phyloP scores from a whole-genome alignment of 192 early-diverging fungal genomes.

The Phycomyces blakesleeanus region DNA sequence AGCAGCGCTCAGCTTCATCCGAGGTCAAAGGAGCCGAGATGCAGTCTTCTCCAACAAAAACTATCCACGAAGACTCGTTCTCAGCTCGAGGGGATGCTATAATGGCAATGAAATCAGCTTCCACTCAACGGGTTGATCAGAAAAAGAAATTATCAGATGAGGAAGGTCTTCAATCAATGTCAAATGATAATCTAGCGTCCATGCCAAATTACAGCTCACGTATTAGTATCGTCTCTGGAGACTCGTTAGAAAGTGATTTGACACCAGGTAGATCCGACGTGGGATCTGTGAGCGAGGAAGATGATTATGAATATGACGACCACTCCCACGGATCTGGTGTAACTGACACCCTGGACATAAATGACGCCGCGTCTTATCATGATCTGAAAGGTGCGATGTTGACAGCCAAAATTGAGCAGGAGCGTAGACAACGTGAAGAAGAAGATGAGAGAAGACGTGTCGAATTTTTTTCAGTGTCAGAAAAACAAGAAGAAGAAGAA shows the following conservation, averaged over 20 bases:
- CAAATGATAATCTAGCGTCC: too few relatives aligned
- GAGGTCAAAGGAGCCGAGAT: not conserved
- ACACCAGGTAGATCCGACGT: slow-evolving; percentile 21
- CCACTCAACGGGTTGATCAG: too few relatives aligned
- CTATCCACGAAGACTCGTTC: not conserved
- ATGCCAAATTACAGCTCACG: not conserved
- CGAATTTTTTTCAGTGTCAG: slow-evolving; percentile 10
- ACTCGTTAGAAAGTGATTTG: slow-evolving; percentile 29
- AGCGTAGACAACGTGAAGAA: slow-evolving; percentile 20
- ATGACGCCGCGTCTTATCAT: not conserved
- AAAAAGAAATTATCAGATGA: too few relatives aligned
- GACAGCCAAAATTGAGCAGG: not conserved
- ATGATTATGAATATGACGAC: slow-evolving; percentile 19
- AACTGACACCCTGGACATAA: not conserved
- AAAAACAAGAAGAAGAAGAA: not conserved
- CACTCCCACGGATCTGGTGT: slow-evolving; percentile 3
- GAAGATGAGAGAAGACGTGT: slow-evolving; percentile 18
- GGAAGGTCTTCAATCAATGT: too few relatives aligned
- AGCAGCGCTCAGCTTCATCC: not conserved
- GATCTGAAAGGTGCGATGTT: not conserved
- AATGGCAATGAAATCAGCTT: too few relatives aligned
- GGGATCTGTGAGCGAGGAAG: slow-evolving; percentile 7
- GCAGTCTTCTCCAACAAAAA: not conserved
- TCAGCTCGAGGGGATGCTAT: too few relatives aligned
- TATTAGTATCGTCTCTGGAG: slow-evolving; percentile 23